Evolutionary conservation across 1,284 basidiomycete genomes (phyloP).

Genomic region (Ustilago lituana): DNA sequence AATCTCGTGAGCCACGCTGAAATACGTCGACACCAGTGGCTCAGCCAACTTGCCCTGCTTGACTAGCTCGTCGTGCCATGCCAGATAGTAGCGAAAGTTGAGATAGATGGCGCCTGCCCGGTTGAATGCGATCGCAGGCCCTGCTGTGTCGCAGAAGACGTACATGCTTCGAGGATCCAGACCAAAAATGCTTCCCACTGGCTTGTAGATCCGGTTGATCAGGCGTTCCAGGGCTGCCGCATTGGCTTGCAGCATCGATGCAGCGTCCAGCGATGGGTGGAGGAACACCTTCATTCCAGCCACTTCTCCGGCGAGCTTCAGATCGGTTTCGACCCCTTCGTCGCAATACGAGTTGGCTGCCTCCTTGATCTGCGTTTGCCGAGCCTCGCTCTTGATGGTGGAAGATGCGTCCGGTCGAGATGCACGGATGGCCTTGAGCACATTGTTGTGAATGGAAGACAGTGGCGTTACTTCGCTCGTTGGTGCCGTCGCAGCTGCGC

Average conservation of each 20-base stretch:
- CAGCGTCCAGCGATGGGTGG: conserved; percentile 54
- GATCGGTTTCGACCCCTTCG: conserved; percentile 63
- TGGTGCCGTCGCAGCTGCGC: conserved; percentile 33
- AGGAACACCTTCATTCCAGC: conserved; percentile 68
- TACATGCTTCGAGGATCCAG: conserved; percentile 76
- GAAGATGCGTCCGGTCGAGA: conserved; percentile 67
- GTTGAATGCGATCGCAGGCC: conserved; percentile 92
- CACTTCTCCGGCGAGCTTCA: conserved; percentile 67
- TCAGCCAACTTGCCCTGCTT: conserved; percentile 72
- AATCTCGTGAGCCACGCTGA: conserved; percentile 88
- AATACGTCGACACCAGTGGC: conserved; percentile 86
- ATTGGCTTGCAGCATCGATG: conserved; percentile 59
- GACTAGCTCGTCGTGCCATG: conserved; percentile 84
- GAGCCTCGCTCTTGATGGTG: conserved; percentile 65
- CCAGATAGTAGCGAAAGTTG: conserved; percentile 82
- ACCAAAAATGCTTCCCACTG: conserved; percentile 67
- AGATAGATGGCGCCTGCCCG: conserved; percentile 86
- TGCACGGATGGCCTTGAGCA: conserved; percentile 66
- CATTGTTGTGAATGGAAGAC: conserved; percentile 66
- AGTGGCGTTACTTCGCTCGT: conserved; percentile 61
- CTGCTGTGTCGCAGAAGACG: conserved; percentile 83
- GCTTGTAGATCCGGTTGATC: conserved; percentile 63
- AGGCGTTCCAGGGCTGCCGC: conserved; percentile 64
- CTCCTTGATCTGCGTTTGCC: conserved; percentile 67
- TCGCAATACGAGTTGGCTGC: conserved; percentile 68